Percentiles rank a stretch among this genome's conserved stretches.
These are phyloP conservation scores for Lipomyces yamanashiensis DNA, from an alignment of 805 yeast species.

Conservation along the genomic window DNA sequence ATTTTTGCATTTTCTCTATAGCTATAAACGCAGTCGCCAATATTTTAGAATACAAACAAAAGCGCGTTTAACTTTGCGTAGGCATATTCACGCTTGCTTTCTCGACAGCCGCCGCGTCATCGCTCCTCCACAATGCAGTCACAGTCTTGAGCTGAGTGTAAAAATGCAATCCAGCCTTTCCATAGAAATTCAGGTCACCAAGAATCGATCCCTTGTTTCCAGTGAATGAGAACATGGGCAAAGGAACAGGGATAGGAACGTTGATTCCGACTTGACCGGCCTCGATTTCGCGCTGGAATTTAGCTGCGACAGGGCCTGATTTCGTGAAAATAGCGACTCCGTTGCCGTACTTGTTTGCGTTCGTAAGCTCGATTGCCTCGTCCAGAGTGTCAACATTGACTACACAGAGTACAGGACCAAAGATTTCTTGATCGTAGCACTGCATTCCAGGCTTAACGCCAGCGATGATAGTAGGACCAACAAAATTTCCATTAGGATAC, in stretches of 20 bases:
- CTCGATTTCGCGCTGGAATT: constrained; percentile 68
- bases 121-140: constrained; percentile 67
- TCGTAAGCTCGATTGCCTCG: constrained; percentile 68
- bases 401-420: constrained; percentile 74
- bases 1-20: not conserved
- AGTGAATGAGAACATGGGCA: constrained; percentile 81
- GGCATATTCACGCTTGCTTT: constrained; percentile 73
- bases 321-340: constrained; percentile 73
- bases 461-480: constrained; percentile 70
- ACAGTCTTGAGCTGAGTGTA: constrained; percentile 77
- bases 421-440: constrained; percentile 74
- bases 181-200: constrained; percentile 80
- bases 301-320: constrained; percentile 71
- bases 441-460: constrained; percentile 69
- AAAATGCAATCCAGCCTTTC: constrained; percentile 73
- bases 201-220: constrained; percentile 76
- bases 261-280: constrained; percentile 80
- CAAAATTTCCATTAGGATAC: constrained; percentile 68
- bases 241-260: constrained; percentile 80
- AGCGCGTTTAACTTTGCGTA: constrained; percentile 51
- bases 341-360: constrained; percentile 68
- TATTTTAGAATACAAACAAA: not conserved
- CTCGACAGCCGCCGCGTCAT: constrained; percentile 53
- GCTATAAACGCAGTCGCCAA: not conserved
- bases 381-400: constrained; percentile 67